Base-by-base conservation (phyloP, 2,329 filamentous ascomycete genomes). In the Huntiella omanensis region DNA sequence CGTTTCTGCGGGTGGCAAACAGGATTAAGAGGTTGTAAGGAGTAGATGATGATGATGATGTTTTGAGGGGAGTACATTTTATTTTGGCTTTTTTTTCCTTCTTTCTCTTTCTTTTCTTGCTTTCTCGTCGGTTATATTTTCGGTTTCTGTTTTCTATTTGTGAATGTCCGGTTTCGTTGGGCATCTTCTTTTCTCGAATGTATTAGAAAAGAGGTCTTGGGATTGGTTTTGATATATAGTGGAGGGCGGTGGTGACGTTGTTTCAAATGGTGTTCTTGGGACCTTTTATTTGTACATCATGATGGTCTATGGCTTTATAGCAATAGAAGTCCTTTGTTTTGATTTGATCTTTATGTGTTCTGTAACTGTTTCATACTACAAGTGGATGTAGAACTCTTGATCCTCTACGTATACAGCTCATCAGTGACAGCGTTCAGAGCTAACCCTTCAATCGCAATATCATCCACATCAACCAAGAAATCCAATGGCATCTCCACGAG, bases 401-500 rank as follows among this genome's bases (percentile, higher is more conserved):
- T 11, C 12, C 12, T 43, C 50, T 54, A 70, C 4, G 81, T 86
- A 60, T 86, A 86, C 34, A 86, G 62, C 55, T 77, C 75, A 55
- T 82, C 73, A 1, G 82, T 86, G 54, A 85, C 60, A 19, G 70
- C 68, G 62, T 87, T 86, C 52, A 86, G 62, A 16, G 71, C 69
- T 55, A 93, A 55, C 0, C 86, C 85, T 54, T 85, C 75, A 68
- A 86, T 79, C 3, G 87, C 88, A 59, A 95, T 78, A 59, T 95
- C 86, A 55, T 84, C 73, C 6, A 75, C 72, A 33, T 86, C 81
- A 55, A 80, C 79, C 59, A 94, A 65, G 65, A 95, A 95, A 53
- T 84, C 68, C 54, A 95, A 66, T 22, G 86, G 85, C 87, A 95
- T 95, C 67, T 94, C 83, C 5, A 95, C 80, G 40, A 86, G 62